These are phyloP conservation scores for Citropsis articulata DNA, from an alignment of 345 rosid genomes.

Conservation along the genomic window DNA sequence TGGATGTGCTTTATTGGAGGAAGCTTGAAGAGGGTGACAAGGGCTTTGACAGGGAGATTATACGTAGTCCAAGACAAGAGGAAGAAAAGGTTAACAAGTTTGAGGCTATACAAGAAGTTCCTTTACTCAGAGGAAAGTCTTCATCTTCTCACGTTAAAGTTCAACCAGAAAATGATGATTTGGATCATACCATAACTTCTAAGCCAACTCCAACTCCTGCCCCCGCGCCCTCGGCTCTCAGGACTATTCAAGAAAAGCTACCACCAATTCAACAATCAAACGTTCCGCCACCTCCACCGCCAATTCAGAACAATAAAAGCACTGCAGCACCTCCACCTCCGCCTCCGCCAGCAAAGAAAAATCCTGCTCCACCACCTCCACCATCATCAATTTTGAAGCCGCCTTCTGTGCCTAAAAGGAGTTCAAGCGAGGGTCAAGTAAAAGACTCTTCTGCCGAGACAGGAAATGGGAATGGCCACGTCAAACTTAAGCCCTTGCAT, in stretches of 20 bases:
- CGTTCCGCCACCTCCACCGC: constrained; percentile 25
- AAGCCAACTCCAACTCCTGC: constrained; percentile 28
- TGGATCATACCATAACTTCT: constrained; percentile 1
- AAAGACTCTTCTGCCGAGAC: constrained; percentile 34
- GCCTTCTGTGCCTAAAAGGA: constrained; percentile 33
- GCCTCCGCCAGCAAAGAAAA: constrained; percentile 23
- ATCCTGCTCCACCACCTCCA: constrained; percentile 45
- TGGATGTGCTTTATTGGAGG: constrained; percentile 80
- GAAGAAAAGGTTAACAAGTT: constrained; percentile 19
- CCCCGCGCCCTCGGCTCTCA: constrained; percentile 15
- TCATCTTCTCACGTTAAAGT: constrained; percentile 42
- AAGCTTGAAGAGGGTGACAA: constrained; percentile 38
- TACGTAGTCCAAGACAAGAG: constrained; percentile 22
- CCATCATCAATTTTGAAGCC: constrained; percentile 40
- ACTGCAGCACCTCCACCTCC: constrained; percentile 36
- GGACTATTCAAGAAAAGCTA: constrained; percentile 18
- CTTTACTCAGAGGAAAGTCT: constrained; percentile 65
- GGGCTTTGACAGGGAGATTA: constrained; percentile 24
- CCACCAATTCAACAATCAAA: constrained; percentile 22
- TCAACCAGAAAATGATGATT: constrained; percentile 16
- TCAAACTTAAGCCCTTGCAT: constrained; percentile 80
- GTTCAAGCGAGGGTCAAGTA: constrained; percentile 16
- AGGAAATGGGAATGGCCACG: constrained; percentile 36
- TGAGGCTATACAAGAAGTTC: constrained; percentile 45
- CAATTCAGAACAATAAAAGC: constrained; percentile 7